Conservation (phyloP, 371 early-diverging fungal species). For the Mucor mucedo region DNA sequence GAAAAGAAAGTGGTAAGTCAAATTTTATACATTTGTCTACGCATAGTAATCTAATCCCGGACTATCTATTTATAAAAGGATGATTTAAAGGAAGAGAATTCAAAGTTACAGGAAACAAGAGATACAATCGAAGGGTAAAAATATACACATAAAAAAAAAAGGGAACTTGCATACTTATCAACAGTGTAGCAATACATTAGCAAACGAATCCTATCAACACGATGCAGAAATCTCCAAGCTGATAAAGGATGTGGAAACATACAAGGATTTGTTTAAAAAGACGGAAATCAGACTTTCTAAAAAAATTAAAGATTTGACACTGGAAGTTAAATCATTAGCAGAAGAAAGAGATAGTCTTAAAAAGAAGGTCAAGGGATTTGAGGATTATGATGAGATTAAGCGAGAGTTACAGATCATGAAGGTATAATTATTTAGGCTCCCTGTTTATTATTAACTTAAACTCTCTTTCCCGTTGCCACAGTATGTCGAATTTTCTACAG, state of each 20-base stretch:
- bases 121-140: constrained; percentile 26
- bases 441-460: not conserved
- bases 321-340: constrained; percentile 45
- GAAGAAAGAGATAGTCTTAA: constrained; percentile 59
- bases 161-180: too few species aligned
- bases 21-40: too few species aligned
- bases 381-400: constrained; percentile 87
- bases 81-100: constrained; percentile 54
- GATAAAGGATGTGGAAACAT: constrained; percentile 61
- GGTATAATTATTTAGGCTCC: constrained; percentile 37
- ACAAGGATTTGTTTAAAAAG: constrained; percentile 51
- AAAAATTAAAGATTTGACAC: constrained; percentile 56
- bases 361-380: constrained; percentile 55
- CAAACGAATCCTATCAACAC: constrained; percentile 23
- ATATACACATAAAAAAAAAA: too few species aligned
- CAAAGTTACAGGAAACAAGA: constrained; percentile 35
- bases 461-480: constrained; percentile 4
- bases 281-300: constrained; percentile 51
- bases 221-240: constrained; percentile 54
- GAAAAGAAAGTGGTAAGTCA: constrained; percentile 68
- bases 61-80: constrained; percentile 21
- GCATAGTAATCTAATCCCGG: not conserved
- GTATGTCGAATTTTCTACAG: constrained; percentile 58
- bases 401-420: constrained; percentile 87
- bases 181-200: not conserved